Evolutionary conservation across 495 filamentous ascomycete species (phyloP), one percentile per base, ranked within the genome.

Genomic region (Aspergillus homomorphus): DNA sequence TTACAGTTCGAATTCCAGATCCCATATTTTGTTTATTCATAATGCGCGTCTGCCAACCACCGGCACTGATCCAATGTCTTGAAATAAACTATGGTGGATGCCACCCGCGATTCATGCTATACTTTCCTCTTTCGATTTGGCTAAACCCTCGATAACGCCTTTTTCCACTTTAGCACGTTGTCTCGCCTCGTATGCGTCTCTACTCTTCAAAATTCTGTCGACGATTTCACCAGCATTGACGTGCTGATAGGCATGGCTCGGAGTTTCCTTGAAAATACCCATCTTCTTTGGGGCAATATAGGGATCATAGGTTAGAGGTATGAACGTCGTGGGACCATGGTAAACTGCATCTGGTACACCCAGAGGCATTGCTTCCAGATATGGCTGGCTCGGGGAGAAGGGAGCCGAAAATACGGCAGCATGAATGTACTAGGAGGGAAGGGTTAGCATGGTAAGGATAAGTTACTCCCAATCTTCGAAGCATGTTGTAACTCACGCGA

Each of bases 161-260:
- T 98, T 99, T 59, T 88, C 80, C 18, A 90, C 85, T 75, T 98
- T 99, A 61, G 83, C 82, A 60, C 89, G 80, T 77, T 99, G 94
- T 54, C 94, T 80, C 57, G 88, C 94, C 74, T 96, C 92, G 66
- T 96, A 99, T 54, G 87, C 82, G 54, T 85, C 86, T 44, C 91
- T 78, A 62, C 88, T 90, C 67, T 85, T 88, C 73, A 98, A 71
- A 64, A 99, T 99, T 22, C 94, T 78, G 51, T 86, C 83, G 58
- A 98, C 92, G 65, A 99, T 99, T 62, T 92, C 86, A 4, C 86
- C 90, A 16, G 94, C 91, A 73, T 98, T 98, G 38, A 99, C 90
- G 59, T 90, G 80, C 61, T 87, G 81, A 70, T 89, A 98, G 18
- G 84, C 79, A 69, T 99, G 94, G 16, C 74, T 68, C 1, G 80